These are phyloP conservation scores for Chenopodium suecicum DNA, from an alignment of 148 eudicot species.

Conservation along the genomic window DNA sequence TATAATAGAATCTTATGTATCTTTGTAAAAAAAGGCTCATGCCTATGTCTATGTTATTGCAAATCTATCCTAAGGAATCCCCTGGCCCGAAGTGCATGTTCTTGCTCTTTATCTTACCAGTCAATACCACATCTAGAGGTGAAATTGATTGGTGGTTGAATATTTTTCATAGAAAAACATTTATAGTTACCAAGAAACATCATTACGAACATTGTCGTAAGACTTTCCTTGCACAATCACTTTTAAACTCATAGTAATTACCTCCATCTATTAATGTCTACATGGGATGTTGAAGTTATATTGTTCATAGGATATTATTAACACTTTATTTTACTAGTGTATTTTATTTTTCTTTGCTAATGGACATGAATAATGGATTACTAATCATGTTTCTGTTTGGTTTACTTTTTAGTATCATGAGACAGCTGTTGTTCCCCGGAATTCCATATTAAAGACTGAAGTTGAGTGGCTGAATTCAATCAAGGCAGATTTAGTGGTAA, in stretches of 20 bases:
- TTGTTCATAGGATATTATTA: not conserved
- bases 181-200: not conserved
- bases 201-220: not conserved
- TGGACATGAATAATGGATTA: slow-evolving; percentile 6
- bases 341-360: not conserved
- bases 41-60: too few species aligned
- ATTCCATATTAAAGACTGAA: slow-evolving; percentile 77
- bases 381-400: slow-evolving; percentile 8
- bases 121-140: too few species aligned
- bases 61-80: not conserved
- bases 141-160: too few species aligned
- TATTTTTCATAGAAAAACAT: not conserved
- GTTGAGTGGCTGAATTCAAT: slow-evolving; percentile 94
- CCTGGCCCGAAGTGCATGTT: not conserved
- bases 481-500: slow-evolving; percentile 98
- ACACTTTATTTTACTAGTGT: not conserved
- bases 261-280: not conserved
- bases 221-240: not conserved
- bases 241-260: not conserved
- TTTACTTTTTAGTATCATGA: slow-evolving; percentile 67
- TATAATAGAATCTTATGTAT: too few species aligned
- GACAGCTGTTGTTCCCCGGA: slow-evolving; percentile 95
- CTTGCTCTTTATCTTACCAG: too few species aligned
- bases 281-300: not conserved
- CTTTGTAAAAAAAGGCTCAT: too few species aligned